A percentile compares a stretch with the other conserved stretches of the same genome.
These are phyloP conservation scores for Aspergillus heteromorphus DNA, from an alignment of 495 filamentous ascomycete genomes.

Conservation along the genomic window DNA sequence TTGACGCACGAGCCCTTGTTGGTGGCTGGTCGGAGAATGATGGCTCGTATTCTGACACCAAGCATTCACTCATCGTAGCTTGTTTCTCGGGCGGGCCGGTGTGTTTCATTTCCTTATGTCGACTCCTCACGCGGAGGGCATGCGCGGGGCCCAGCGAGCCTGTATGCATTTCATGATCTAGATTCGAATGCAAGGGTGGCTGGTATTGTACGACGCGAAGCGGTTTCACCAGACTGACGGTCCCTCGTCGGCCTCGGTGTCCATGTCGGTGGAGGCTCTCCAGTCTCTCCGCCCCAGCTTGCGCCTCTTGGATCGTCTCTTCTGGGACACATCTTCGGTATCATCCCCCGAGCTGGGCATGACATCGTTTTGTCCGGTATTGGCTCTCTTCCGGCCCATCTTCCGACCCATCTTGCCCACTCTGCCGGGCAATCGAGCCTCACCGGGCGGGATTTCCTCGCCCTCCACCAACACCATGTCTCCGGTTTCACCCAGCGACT, in stretches of 20 bases:
- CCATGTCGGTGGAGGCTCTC: conserved; percentile 17
- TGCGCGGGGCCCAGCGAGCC: too few relatives aligned
- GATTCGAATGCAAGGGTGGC: too few relatives aligned
- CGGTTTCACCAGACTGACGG: not conserved
- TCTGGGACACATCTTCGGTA: conserved; percentile 15
- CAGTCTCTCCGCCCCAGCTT: conserved; percentile 16
- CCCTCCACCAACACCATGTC: conserved; percentile 72
- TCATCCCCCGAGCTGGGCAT: conserved; percentile 23
- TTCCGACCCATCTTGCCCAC: conserved; percentile 1
- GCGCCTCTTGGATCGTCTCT: conserved; percentile 24
- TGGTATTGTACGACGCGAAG: not conserved
- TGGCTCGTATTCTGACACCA: too few relatives aligned
- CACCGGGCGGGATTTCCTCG: conserved; percentile 29
- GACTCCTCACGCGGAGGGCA: too few relatives aligned
- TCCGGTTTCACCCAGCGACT: conserved; percentile 62
- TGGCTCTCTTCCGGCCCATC: conserved; percentile 18
- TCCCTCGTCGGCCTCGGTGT: conserved; percentile 22
- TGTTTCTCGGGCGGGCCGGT: too few relatives aligned
- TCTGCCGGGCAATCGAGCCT: conserved; percentile 11
- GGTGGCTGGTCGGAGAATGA: too few relatives aligned
- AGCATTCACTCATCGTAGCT: too few relatives aligned
- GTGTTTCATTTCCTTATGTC: too few relatives aligned
- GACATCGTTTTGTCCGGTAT: conserved; percentile 13
- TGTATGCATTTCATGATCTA: too few relatives aligned
- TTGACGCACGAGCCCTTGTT: too few relatives aligned